Evolutionary conservation across 176 grass and related monocot species (phyloP), one percentile per base, ranked within the genome.

Genomic region (Echinochloa phyllopogon): DNA sequence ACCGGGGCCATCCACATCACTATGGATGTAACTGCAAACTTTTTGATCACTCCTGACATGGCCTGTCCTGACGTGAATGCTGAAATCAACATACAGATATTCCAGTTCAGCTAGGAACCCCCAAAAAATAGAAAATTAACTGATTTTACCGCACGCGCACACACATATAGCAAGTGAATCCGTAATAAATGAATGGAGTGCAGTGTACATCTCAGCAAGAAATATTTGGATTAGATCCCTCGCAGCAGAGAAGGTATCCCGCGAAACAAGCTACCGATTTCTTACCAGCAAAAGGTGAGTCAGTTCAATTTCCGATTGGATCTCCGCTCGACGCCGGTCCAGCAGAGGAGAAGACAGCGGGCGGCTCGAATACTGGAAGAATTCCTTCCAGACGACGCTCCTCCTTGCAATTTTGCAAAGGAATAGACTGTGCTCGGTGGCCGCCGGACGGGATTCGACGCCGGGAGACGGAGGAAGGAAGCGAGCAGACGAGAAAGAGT

Each of bases 1-100:
- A 99, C 73, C 0, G 96, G 96, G 69, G 75, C 83, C 40, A 92
- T 87, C 96, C 96, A 99, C 96, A 99, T 96, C 85, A 79, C 18
- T 87, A 92, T 89, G 10, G 96, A 99, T 66, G 96, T 82, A 77
- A 94, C 33, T 0, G 92, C 85, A 1, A 96, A 99, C 83, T 95
- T 95, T 51, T 83, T 74, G 24, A 94, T 82, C 62, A 96, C 93
- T 14, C 65, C 75, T 49, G 93, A 49, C 96, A 99, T 98, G 36
- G 64, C 75, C 86, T 89, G 63, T 42, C 57, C 27, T 47, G 21
- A 40, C 15, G 59, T 37, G 65, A 37, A 73, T 14, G 45, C 84
- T 83, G 88, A 25, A 83, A 57, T 66, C 6, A 44, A 74, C 12
- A 13, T 2, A 78, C 51, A 44, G 10, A 42, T 27, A 44, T 20